phyloP scores from a whole-genome alignment of 2,329 filamentous ascomycete genomes.

The Hymenotorrendiella dingleyae region DNA sequence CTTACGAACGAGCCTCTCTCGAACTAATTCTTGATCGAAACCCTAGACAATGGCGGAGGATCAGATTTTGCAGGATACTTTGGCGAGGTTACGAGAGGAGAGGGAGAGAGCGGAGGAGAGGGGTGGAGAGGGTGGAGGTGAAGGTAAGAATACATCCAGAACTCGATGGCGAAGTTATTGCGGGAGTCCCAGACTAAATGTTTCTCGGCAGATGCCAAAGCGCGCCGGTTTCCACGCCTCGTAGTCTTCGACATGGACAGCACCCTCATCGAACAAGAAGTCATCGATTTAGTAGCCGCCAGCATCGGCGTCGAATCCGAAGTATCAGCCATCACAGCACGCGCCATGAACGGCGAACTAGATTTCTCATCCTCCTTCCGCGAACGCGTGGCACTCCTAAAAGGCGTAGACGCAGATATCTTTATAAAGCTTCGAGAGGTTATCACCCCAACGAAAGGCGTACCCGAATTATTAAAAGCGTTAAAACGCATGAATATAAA shows the following conservation, averaged over 20 bases:
- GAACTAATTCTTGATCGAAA: no score
- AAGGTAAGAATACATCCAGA: no score
- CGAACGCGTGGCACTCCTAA: slow-evolving; percentile 73
- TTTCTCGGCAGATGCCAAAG: no score
- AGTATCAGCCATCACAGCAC: slow-evolving; percentile 83
- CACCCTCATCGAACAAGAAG: slow-evolving; percentile 93
- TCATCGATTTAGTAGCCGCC: slow-evolving; percentile 90
- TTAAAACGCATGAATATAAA: slow-evolving; percentile 76
- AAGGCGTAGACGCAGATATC: slow-evolving; percentile 71
- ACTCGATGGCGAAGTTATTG: no score
- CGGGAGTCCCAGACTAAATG: no score
- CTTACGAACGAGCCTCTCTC: no score
- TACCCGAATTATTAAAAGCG: slow-evolving; percentile 64
- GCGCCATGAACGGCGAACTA: slow-evolving; percentile 93
- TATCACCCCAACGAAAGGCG: slow-evolving; percentile 78
- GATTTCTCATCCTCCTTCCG: slow-evolving; percentile 83
- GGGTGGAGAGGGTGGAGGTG: no score
- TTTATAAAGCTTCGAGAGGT: slow-evolving; percentile 71
- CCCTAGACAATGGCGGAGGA: no score
- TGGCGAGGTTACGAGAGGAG: no score
- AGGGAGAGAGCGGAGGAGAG: no score
- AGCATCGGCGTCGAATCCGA: slow-evolving; percentile 75
- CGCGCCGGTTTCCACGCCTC: no score
- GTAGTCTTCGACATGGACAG: slow-evolving; percentile 99
- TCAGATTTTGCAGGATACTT: no score